Base-by-base conservation (phyloP, 331 rosid genomes). In the Pyrus hybrid region DNA sequence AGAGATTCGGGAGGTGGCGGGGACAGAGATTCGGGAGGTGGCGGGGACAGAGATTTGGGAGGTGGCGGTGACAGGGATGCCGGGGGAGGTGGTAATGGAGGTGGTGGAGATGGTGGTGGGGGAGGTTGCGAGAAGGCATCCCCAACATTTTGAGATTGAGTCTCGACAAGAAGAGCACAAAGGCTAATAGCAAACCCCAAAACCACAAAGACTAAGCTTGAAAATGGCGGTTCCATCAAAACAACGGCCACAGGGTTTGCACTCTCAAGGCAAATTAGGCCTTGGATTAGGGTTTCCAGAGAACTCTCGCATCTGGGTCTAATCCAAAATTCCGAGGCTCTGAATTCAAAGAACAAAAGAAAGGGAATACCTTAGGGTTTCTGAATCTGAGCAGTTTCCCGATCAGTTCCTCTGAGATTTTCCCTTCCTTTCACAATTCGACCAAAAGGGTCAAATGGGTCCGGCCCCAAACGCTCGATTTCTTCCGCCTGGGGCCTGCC, bases 181-280 rank as follows among this genome's bases (percentile, higher is more conserved):
- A 87, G 29, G 60, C 82, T 71, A 63, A 90, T 25, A 58, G 76
- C 70, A 72, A 91, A 54, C 22, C 79, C 86, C 33, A 88, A 80
- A 79, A 85, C 81, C 76, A 88, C 45, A 70, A 86, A 80, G 16
- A 83, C 69, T 71, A 86, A 82, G 64, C 81, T 80, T 49, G 86
- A 76, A 13, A 84, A 80, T 68, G 88, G 67, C 28, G 88, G 79
- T 82, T 80, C 99, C 99, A 94, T 94, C 79, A 60, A 81, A 21
- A 64, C 60, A 74, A 63, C 26, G 30, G 74, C 30, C 41, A 62
- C 69, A 65, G 56, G 56, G 54, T 54, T 67, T 54, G 25, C 56
- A 33, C 68, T 68, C 16, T 68, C 67, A 72, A 22, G 63, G 61
- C 2, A 79, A 80, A 45, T 35, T n/a, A 33, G 68, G 75, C 25